These are phyloP conservation scores for Geotrichum reessii DNA, from an alignment of 1,139 yeast species.

Conservation along the genomic window DNA sequence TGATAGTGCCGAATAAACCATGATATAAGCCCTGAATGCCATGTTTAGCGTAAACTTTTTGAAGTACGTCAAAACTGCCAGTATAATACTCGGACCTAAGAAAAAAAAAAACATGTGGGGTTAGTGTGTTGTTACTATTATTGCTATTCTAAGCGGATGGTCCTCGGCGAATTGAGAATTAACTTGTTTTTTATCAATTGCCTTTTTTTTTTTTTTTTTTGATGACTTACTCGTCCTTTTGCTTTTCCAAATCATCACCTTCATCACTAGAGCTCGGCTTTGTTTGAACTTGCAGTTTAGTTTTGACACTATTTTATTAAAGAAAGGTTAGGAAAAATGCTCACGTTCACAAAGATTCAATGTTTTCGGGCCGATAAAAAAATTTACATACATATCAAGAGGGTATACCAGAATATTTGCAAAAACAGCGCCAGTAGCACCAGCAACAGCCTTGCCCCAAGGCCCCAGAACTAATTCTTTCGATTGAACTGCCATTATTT, in stretches of 20 bases:
- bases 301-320: conserved; percentile 44
- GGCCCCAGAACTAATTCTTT: conserved; percentile 32
- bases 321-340: neutral
- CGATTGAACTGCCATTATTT: conserved; percentile 1
- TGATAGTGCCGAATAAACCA: conserved; percentile 63
- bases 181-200: neutral
- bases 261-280: conserved; percentile 5
- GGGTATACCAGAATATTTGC: conserved; percentile 90
- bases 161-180: conserved; percentile 5
- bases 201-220: neutral
- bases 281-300: conserved; percentile 59
- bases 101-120: neutral
- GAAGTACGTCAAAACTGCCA: conserved; percentile 58
- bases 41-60: conserved; percentile 49
- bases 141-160: conserved; percentile 1
- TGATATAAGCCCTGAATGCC: conserved; percentile 73
- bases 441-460: conserved; percentile 74
- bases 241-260: conserved; percentile 3
- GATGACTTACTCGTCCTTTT: conserved; percentile 7
- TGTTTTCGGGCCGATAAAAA: neutral
- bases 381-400: conserved; percentile 50
- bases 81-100: conserved; percentile 38
- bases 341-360: neutral
- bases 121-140: neutral
- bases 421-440: conserved; percentile 76